phyloP scores from a whole-genome alignment of 148 eudicot species.

The Nepenthes gracilis region DNA sequence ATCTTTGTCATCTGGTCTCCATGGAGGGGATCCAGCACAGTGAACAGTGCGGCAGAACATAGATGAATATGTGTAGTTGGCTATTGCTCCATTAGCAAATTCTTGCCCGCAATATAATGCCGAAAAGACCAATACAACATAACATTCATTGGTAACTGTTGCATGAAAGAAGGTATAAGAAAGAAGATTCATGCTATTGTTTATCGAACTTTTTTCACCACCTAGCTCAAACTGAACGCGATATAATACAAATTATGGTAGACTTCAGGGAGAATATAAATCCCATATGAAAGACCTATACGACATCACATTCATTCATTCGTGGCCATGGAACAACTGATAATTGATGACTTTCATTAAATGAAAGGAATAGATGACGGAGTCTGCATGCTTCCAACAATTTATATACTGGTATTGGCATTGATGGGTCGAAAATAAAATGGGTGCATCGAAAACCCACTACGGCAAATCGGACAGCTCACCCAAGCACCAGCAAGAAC shows the following conservation, averaged over 20 bases:
- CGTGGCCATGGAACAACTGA: too few species aligned
- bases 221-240: too few species aligned
- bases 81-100: constrained; percentile 25
- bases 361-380: not conserved
- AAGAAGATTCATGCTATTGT: too few species aligned
- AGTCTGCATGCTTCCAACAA: not conserved
- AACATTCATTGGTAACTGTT: not conserved
- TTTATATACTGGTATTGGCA: not conserved
- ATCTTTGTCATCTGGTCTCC: constrained; percentile 74
- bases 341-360: not conserved
- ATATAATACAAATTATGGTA: too few species aligned
- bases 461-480: too few species aligned
- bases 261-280: too few species aligned
- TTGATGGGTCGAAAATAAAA: too few species aligned
- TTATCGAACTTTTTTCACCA: too few species aligned
- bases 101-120: constrained; percentile 35
- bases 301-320: constrained; percentile 1
- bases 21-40: constrained; percentile 53
- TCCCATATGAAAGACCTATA: constrained; percentile 21
- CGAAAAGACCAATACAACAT: constrained; percentile 34
- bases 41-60: constrained; percentile 39
- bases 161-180: too few species aligned
- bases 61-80: constrained; percentile 48
- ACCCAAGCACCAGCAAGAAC: too few species aligned
- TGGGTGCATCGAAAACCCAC: too few species aligned